Conservation (phyloP, 805 yeast genomes). For the Candida manassasensis region DNA sequence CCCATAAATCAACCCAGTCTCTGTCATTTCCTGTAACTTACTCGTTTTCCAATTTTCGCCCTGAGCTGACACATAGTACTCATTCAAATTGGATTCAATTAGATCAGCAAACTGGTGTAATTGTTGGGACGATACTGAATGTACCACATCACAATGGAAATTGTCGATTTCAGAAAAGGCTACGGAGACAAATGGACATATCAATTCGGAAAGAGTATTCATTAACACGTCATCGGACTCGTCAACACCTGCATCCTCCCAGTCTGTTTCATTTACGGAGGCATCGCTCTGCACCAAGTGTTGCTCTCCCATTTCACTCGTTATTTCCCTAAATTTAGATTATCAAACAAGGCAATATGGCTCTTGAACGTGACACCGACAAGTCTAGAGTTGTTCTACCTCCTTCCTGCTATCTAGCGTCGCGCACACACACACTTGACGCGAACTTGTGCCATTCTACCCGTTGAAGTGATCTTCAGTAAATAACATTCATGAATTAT, state of each 20-base stretch:
- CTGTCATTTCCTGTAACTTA: constrained; percentile 44
- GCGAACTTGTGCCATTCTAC: no score
- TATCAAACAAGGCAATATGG: no score
- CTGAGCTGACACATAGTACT: constrained; percentile 19
- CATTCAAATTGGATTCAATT: constrained; percentile 25
- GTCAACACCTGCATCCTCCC: constrained; percentile 7
- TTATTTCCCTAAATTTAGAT: no score
- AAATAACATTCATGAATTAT: no score
- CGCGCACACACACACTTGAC: no score
- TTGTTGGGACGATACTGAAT: constrained; percentile 3
- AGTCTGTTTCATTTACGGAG: not conserved
- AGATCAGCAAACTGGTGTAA: constrained; percentile 17
- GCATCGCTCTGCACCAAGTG: no score
- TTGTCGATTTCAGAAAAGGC: constrained; percentile 9
- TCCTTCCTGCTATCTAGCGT: no score
- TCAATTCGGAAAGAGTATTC: constrained; percentile 11
- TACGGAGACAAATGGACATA: constrained; percentile 5
- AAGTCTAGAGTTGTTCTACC: no score
- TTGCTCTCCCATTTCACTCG: no score
- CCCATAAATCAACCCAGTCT: constrained; percentile 43
- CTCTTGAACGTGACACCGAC: no score
- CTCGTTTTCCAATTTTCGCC: constrained; percentile 40
- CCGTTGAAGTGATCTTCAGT: no score
- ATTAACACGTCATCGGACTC: constrained; percentile 15
- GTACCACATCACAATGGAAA: constrained; percentile 7